Evolutionary conservation across 2,329 filamentous ascomycete genomes (phyloP).

Genomic region (Neonectria hederae): DNA sequence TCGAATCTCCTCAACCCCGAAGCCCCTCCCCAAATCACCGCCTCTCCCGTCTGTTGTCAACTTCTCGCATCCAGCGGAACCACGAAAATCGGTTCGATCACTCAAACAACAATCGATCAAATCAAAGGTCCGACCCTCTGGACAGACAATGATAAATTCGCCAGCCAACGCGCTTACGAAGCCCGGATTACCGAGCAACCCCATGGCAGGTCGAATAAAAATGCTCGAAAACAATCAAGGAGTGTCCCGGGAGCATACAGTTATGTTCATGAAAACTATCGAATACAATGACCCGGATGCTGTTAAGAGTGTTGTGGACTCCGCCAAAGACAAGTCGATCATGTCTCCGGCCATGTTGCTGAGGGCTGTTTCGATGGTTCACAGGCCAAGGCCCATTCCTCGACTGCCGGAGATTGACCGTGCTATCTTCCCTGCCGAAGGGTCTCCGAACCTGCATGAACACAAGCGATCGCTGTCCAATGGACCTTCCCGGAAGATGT

Average conservation of each 20-base stretch:
- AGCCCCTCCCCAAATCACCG: constrained; percentile 12
- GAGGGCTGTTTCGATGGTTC: constrained; percentile 50
- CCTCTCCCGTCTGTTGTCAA: constrained; percentile 28
- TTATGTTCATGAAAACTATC: constrained; percentile 66
- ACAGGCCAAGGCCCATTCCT: constrained; percentile 66
- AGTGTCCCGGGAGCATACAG: constrained; percentile 53
- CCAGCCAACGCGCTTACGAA: constrained; percentile 56
- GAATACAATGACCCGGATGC: constrained; percentile 62
- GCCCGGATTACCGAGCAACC: constrained; percentile 60
- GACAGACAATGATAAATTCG: constrained; percentile 43
- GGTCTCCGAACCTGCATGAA: constrained; percentile 46
- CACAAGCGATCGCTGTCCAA: constrained; percentile 62
- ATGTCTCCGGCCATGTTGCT: constrained; percentile 42
- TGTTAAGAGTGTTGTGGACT: constrained; percentile 60
- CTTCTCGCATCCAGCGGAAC: constrained; percentile 37
- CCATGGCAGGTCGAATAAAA: constrained; percentile 51
- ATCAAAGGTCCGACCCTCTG: constrained; percentile 45
- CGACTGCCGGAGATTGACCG: constrained; percentile 58
- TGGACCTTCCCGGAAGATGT: constrained; percentile 57
- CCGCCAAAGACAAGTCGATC: constrained; percentile 39
- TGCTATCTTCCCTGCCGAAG: constrained; percentile 57
- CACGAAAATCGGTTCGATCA: constrained; percentile 39
- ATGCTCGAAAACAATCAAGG: constrained; percentile 40
- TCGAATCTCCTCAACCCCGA: background rate
- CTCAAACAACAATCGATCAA: constrained; percentile 45